Conservation (phyloP, 202 grass and related monocot genomes). For the Schoenoplectus tabernaemontani region DNA sequence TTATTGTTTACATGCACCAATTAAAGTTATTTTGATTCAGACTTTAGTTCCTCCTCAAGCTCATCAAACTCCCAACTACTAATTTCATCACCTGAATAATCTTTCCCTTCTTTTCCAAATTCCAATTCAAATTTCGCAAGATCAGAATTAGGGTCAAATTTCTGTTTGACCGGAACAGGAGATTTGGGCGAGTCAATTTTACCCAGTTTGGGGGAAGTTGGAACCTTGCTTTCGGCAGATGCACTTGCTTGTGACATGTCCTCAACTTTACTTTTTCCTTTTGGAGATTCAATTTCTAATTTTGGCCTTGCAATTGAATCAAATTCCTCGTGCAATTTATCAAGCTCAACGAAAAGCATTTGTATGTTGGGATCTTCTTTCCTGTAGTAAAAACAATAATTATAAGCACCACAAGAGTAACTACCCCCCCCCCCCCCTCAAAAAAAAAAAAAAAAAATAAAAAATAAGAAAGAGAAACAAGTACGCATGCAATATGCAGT, state of each 20-base stretch:
- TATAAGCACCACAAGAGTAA: no score
- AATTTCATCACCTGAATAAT: constrained; percentile 50
- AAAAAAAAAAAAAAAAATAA: constrained; percentile 10
- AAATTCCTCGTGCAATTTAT: constrained; percentile 63
- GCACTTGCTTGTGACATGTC: constrained; percentile 32
- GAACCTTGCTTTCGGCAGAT: constrained; percentile 18
- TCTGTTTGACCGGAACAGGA: constrained; percentile 21
- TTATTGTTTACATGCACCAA: neutral
- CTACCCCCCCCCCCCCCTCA: no score
- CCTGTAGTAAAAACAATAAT: no score
- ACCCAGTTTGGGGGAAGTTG: constrained; percentile 37
- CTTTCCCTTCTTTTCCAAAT: constrained; percentile 48
- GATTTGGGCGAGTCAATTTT: constrained; percentile 19
- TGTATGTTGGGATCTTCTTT: constrained; percentile 48
- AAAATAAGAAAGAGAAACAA: neutral
- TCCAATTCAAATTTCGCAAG: constrained; percentile 67
- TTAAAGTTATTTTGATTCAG: constrained; percentile 26
- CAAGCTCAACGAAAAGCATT: constrained; percentile 61
- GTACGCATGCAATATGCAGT: no score
- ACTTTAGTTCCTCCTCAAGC: constrained; percentile 71
- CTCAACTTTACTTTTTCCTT: constrained; percentile 38
- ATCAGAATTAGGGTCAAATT: constrained; percentile 43
- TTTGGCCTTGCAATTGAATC: constrained; percentile 70
- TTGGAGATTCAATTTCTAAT: constrained; percentile 57
- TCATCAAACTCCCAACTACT: constrained; percentile 87